phyloP scores from a whole-genome alignment of 1,284 basidiomycete species.

The Sutorius eximius region DNA sequence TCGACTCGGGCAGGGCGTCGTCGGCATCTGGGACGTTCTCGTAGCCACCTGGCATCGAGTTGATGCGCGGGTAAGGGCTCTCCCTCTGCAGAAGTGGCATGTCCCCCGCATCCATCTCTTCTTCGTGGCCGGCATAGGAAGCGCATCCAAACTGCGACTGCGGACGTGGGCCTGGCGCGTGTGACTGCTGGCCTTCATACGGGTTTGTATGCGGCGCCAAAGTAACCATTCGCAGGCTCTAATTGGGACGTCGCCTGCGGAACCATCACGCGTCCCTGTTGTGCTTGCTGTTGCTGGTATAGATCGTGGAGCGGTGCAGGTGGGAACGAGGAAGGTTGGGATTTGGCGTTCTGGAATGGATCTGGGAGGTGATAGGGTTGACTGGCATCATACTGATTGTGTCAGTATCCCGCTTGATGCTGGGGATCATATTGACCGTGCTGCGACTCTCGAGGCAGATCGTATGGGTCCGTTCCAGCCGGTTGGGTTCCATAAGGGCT shows the following conservation, averaged over 20 bases:
- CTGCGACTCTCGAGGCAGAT: constrained; percentile 20
- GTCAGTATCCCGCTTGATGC: constrained; percentile 22
- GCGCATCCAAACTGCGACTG: constrained; percentile 33
- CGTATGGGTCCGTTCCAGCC: constrained; percentile 20
- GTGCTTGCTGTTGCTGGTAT: constrained; percentile 34
- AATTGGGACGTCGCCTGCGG: constrained; percentile 17
- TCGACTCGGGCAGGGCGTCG: constrained; percentile 45
- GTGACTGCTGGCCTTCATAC: constrained; percentile 19
- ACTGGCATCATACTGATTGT: constrained; percentile 30
- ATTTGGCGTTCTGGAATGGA: constrained; percentile 22
- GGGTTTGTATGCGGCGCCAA: constrained; percentile 24
- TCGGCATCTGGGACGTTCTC: constrained; percentile 37
- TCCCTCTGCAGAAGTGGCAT: constrained; percentile 63
- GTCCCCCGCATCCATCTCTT: constrained; percentile 51
- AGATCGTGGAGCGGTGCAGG: constrained; percentile 26
- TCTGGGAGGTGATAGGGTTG: constrained; percentile 26
- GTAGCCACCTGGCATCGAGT: constrained; percentile 47
- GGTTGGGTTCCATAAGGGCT: constrained; percentile 39
- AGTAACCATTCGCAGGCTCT: constrained; percentile 32
- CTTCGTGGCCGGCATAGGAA: constrained; percentile 38
- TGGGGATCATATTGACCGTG: constrained; percentile 17
- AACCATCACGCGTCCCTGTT: constrained; percentile 22
- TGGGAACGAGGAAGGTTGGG: constrained; percentile 20
- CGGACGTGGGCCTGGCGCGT: constrained; percentile 21
- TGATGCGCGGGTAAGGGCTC: constrained; percentile 26